A percentile compares a stretch with the other conserved stretches of the same genome.
These are phyloP conservation scores for Oryza meyeriana DNA, from an alignment of 176 grass and related monocot genomes.

Conservation along the genomic window DNA sequence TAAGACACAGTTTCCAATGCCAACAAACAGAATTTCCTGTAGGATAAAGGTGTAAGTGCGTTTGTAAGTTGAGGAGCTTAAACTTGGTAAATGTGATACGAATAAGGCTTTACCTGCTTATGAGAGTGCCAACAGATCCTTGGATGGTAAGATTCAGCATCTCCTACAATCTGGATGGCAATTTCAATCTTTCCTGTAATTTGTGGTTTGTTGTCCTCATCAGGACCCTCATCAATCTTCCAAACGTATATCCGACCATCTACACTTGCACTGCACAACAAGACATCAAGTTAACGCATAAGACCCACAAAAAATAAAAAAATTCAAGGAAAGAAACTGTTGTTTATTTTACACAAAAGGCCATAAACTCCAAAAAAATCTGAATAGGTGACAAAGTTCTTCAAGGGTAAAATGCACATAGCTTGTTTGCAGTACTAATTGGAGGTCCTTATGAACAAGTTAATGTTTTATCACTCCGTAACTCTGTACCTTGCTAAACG, in stretches of 20 bases:
- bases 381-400: neutral
- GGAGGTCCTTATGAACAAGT: neutral
- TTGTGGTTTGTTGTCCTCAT: conserved; percentile 85
- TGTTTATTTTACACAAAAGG: neutral
- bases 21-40: conserved; percentile 95
- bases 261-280: conserved; percentile 69
- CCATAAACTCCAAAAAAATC: neutral
- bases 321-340: neutral
- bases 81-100: neutral
- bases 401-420: neutral
- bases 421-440: neutral
- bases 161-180: conserved; percentile 83
- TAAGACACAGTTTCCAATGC: conserved; percentile 75
- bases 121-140: conserved; percentile 99
- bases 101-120: conserved; percentile 77
- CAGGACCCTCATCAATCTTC: conserved; percentile 93
- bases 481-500: conserved; percentile 87
- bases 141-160: conserved; percentile 77
- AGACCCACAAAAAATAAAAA: neutral
- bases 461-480: conserved; percentile 24
- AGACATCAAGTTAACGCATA: conserved; percentile 15
- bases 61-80: neutral
- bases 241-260: conserved; percentile 94
- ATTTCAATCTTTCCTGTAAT: conserved; percentile 83
- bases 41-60: conserved; percentile 1